Base-by-base conservation (phyloP, 306 rosid genomes). In the Myrica gale region DNA sequence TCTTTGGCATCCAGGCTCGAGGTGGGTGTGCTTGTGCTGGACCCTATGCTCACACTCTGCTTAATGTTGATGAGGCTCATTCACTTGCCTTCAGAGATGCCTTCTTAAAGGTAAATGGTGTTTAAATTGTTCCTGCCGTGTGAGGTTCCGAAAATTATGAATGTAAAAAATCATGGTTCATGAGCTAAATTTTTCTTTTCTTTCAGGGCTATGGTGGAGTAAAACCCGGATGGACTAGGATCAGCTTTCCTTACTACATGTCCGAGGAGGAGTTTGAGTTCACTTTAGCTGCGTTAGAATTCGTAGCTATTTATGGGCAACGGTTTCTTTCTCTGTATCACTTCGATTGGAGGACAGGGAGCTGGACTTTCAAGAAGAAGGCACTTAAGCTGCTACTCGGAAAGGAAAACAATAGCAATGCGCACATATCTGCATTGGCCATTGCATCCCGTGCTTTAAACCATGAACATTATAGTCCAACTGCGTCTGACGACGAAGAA, bases 21-120 rank as follows among this genome's bases (percentile, higher is more conserved):
- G 98, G 98, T 1, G 96, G 97, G 9, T 91, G 98, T 69, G 90
- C 88, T 42, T 94, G 97, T 75, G 97, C 98, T n/a, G 98, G 93
- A 42, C 98, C 96, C 7, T 91, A 91, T 53, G 98, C 91, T 44
- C 98, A 94, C 48, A 10, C 26, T 7, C 81, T 94, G 82, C 98
- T 94, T 69, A 54, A 78, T 26, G 77, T 94, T 80, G 85, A 83
- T 74, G 72, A 87, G 53, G 10, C 70, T 37, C 70, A 72, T 50
- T 91, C 96, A 0, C 91, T 69, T 46, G 87, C 82, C 50, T 82
- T 88, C 75, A 86, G 95, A 89, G 88, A 90, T 78, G 87, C 89
- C 62, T 72, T 90, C 76, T 69, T 77, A 72, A 72, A 87, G 96
- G 98, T 92, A 65, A n/a, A 71, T 43, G 63, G 20, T 41, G 52